Percentiles rank a stretch among this genome's conserved stretches.
These are phyloP conservation scores for Fusarium sp. DNA, from an alignment of 2,329 filamentous ascomycete genomes.

Conservation along the genomic window DNA sequence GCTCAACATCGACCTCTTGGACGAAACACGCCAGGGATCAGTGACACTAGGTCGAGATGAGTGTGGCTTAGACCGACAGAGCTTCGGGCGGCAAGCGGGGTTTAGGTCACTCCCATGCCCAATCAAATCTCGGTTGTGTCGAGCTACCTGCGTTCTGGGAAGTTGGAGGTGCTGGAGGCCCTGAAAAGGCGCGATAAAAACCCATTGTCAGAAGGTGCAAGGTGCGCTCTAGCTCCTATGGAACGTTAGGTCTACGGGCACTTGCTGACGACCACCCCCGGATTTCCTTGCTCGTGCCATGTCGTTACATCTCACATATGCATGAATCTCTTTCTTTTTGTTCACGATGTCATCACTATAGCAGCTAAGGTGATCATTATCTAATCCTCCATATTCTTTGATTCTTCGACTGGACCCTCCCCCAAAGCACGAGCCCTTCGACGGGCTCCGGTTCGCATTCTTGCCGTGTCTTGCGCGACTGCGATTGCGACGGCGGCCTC, in stretches of 20 bases:
- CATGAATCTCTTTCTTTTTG: constrained; percentile 23
- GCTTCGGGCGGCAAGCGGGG: constrained; percentile 40
- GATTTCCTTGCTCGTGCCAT: constrained; percentile 36
- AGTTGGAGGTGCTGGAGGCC: constrained; percentile 36
- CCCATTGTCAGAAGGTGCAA: constrained; percentile 28
- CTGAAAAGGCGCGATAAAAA: constrained; percentile 36
- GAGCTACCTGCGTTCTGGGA: constrained; percentile 17
- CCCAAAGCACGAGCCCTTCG: constrained; percentile 34
- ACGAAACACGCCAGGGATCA: constrained; percentile 21
- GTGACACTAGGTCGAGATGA: constrained; percentile 29
- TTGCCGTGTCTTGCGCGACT: constrained; percentile 30
- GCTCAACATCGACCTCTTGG: constrained; percentile 8
- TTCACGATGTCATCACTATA: constrained; percentile 41
- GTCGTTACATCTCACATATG: constrained; percentile 25
- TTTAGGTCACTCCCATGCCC: constrained; percentile 3
- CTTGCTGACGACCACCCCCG: constrained; percentile 40
- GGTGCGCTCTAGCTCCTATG: background rate
- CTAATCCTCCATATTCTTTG: constrained; percentile 21
- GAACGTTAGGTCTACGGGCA: background rate
- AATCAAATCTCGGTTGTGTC: constrained; percentile 21
- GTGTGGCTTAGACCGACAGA: constrained; percentile 45
- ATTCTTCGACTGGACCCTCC: constrained; percentile 17
- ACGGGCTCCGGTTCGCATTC: constrained; percentile 31
- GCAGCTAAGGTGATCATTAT: constrained; percentile 22
- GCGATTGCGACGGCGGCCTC: constrained; percentile 49